phyloP scores from a whole-genome alignment of 129 eudicot genomes.

The Escallonia rubra region DNA sequence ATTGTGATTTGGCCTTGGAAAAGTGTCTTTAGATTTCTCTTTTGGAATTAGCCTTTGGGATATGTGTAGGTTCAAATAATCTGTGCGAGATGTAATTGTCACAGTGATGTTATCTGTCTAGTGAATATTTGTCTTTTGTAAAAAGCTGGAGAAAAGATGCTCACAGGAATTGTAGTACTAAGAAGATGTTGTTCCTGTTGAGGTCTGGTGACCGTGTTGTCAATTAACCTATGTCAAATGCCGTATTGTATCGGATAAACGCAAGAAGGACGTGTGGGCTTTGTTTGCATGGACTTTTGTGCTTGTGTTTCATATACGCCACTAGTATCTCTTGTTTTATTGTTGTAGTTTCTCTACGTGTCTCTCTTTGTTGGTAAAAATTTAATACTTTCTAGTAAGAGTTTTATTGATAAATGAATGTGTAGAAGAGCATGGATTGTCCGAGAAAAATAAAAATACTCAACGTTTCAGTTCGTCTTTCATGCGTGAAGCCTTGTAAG shows the following conservation, averaged over 20 bases:
- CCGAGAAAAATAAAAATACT: neutral
- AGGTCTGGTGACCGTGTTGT: neutral
- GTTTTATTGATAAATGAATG: neutral
- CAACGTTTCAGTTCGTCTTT: neutral
- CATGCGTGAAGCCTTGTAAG: neutral
- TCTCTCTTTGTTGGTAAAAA: no score
- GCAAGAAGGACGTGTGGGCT: neutral
- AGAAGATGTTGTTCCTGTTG: neutral
- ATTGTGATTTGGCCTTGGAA: constrained; percentile 5
- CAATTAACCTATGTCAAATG: neutral
- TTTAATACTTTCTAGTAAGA: no score
- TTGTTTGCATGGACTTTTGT: neutral
- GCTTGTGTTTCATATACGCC: neutral
- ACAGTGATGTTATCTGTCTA: neutral
- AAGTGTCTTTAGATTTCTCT: neutral
- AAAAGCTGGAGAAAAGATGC: neutral
- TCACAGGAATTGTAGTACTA: neutral
- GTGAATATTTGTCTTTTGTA: constrained; percentile 15
- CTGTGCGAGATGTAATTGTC: neutral
- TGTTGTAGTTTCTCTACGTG: no score
- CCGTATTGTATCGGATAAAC: neutral
- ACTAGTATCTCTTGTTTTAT: neutral
- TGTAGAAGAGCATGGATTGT: neutral
- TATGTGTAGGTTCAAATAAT: constrained; percentile 13
- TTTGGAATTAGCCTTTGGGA: neutral